Conservation (phyloP, 768 basidiomycete genomes). For the Paxillus rubicundulus region DNA sequence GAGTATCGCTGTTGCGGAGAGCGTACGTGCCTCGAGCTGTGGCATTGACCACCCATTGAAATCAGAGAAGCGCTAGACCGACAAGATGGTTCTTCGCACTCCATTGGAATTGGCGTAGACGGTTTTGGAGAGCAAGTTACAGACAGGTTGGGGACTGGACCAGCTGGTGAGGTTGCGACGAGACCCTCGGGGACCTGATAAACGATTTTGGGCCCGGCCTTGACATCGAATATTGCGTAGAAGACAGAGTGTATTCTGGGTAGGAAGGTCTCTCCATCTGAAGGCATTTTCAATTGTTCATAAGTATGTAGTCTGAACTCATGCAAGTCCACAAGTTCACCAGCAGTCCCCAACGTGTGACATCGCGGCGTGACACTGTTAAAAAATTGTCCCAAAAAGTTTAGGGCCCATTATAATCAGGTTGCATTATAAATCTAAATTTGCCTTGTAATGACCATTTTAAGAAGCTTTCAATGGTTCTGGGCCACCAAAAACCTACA, state of each 20-base stretch:
- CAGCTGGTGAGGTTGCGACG: constrained; percentile 50
- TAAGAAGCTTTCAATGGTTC: too few relatives aligned
- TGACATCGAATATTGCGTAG: constrained; percentile 88
- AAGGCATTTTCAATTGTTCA: constrained; percentile 31
- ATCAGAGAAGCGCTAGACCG: constrained; percentile 52
- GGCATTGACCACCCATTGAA: constrained; percentile 45
- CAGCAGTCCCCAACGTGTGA: too few relatives aligned
- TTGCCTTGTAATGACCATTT: too few relatives aligned
- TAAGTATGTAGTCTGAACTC: too few relatives aligned
- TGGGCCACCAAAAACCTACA: too few relatives aligned
- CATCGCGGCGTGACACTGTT: too few relatives aligned
- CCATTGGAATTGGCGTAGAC: constrained; percentile 28
- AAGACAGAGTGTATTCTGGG: constrained; percentile 85
- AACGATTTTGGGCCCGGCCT: constrained; percentile 83
- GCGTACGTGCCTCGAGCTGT: constrained; percentile 43
- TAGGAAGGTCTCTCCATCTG: constrained; percentile 65
- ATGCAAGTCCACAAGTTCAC: too few relatives aligned
- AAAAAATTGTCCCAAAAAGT: too few relatives aligned
- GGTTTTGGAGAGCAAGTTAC: constrained; percentile 35
- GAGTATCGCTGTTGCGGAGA: constrained; percentile 48
- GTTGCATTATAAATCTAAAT: too few relatives aligned
- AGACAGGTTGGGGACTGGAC: constrained; percentile 26
- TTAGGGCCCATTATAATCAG: too few relatives aligned
- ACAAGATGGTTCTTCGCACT: constrained; percentile 43
- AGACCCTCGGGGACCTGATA: constrained; percentile 94